Conservation (phyloP, 345 rosid species). For the Anacardium occidentale region DNA sequence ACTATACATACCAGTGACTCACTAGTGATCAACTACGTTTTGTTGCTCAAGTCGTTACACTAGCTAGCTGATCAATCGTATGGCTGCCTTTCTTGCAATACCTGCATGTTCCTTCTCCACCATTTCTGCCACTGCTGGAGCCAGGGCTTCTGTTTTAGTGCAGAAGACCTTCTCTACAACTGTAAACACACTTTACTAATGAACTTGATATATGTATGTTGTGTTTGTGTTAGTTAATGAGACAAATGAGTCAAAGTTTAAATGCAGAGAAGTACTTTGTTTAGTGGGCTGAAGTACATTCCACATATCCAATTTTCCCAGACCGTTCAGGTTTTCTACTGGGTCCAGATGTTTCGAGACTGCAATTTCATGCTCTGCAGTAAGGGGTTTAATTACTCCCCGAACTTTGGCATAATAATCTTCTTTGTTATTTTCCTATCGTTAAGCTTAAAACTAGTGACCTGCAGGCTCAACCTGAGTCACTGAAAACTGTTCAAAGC, state of each 20-base stretch:
- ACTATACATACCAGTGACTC: neutral
- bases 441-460: neutral
- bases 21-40: neutral
- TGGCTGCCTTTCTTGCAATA: constrained; percentile 37
- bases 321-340: constrained; percentile 27
- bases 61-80: neutral
- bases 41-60: neutral
- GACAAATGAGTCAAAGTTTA: neutral
- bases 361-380: constrained; percentile 46
- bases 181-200: constrained; percentile 12
- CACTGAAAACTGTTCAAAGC: constrained; percentile 49
- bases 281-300: constrained; percentile 28
- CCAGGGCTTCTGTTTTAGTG: constrained; percentile 7
- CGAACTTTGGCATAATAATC: too few relatives aligned
- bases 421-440: neutral
- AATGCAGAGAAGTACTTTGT: constrained; percentile 38
- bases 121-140: constrained; percentile 12
- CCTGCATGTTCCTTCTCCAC: constrained; percentile 27
- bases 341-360: constrained; percentile 32
- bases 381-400: constrained; percentile 17
- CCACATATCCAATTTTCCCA: constrained; percentile 30
- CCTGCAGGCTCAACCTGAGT: constrained; percentile 45
- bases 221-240: neutral
- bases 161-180: constrained; percentile 26
- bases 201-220: neutral